Evolutionary conservation across 345 rosid species (phyloP), one percentile per base, ranked within the genome.

Genomic region (Bruguiera parviflora): DNA sequence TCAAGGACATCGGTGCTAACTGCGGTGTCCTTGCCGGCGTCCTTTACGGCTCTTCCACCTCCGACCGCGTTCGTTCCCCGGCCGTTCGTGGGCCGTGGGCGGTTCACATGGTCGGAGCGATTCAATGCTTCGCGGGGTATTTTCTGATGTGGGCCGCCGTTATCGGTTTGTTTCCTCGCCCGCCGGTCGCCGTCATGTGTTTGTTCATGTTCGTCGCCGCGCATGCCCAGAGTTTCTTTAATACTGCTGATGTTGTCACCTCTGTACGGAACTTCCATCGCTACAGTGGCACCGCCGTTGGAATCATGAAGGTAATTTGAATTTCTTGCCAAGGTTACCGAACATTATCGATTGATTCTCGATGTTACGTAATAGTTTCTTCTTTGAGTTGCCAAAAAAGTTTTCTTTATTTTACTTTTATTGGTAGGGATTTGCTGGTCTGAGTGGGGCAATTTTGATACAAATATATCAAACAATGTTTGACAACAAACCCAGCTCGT

Each of bases 71-170:
- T 1, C 63, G 3, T 7, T 53, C 60, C 35, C n/a, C 63, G 3
- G 8, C 5, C 24, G 29, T 25, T 64, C 62, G 66, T 27, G 89
- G 95, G 37, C 89, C 96, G 4, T 87, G 96, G 91, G 68, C 85
- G 57, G 97, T 89, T 33, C 90, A 58, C 46, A 11, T 77, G 56
- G 75, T 68, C 2, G 96, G 96, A 19, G 87, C 89, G 9, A 35
- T 80, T 66, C 79, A 82, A 75, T 75, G 83, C 80, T 85, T 91
- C 49, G 39, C 63, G 22, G 96, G 96, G 49, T 87, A 87, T 67
- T 89, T 84, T 69, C 51, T 87, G 1, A 84, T 89, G 33, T 89
- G 96, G 92, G 88, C 87, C 19, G 62, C 90, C 11, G 91, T 87
- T 5, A 76, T 72, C 43, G 89, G 90, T 13, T 28, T 89, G 71